Evolutionary conservation across 345 rosid genomes (phyloP), one percentile per base, ranked within the genome.

Genomic region (Ailanthus altissimus): DNA sequence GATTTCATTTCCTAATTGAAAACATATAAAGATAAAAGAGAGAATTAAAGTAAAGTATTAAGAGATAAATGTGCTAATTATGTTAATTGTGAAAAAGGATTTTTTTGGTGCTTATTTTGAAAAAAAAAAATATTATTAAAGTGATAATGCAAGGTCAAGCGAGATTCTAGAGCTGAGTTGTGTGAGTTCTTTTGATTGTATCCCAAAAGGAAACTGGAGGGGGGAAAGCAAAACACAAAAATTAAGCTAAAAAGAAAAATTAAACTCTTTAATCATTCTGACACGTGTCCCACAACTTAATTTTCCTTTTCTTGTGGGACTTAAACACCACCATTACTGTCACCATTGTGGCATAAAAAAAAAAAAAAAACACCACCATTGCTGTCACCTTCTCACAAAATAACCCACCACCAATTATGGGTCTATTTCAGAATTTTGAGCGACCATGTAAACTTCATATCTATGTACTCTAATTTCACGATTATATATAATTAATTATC

Each of bases 151-250:
- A 60, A 45, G 58, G 18, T 70, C 79, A 28, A 60, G 82, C 78
- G 73, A 70, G 79, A 81, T 70, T 76, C 75, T 32, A 38, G 50
- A 28, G 20, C 36, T 75, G 32, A 2, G 43, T 26, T 25, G 14
- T 5, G 18, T 60, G 25, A 28, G 42, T 3, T 56, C 14, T 25
- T 67, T 1, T 23, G 2, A 25, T 38, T 60, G 23, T 57, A 70
- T 76, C 85, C 77, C 72, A 42, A 45, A 73, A 70, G 85, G 83
- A 69, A 26, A 60, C 62, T 58, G 67, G 74, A 49, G 38, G 73
- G 70, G 64, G 15, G 23, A 74, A 67, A 54, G 61, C 70, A 25
- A 23, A 75, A 25, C 54, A n/a, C 38, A 32, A 32, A 59, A 8
- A n/a, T n/a, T n/a, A n/a, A 16, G 25, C 25, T 8, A 10, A 77